Percentiles rank a stretch among this genome's conserved stretches.
phyloP scores from a whole-genome alignment of 1,284 basidiomycete genomes.

The Laetiporus sulphureus region DNA sequence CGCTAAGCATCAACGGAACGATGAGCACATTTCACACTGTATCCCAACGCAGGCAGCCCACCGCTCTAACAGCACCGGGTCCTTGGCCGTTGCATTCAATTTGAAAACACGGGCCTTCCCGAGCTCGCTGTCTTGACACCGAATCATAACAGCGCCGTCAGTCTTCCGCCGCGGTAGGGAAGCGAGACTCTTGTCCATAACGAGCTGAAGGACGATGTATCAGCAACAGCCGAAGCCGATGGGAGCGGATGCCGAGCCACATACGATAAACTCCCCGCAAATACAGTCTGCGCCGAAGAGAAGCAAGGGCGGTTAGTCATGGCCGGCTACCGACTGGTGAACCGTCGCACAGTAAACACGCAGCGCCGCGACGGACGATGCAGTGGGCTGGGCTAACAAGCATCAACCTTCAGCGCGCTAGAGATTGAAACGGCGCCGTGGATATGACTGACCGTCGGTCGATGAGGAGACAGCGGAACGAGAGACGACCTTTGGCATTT shows the following conservation, averaged over 20 bases:
- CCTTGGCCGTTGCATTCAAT: slow-evolving; percentile 57
- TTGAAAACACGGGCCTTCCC: slow-evolving; percentile 70
- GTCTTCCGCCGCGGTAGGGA: slow-evolving; percentile 66
- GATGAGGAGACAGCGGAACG: slow-evolving; percentile 77
- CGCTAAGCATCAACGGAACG: slow-evolving; percentile 26
- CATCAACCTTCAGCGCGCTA: too few relatives aligned
- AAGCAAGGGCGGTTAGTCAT: slow-evolving; percentile 6
- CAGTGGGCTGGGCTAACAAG: slow-evolving; percentile 62
- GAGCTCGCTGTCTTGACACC: slow-evolving; percentile 50
- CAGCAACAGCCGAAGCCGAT: slow-evolving; percentile 10
- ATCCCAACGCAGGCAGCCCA: slow-evolving; percentile 21
- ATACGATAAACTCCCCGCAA: slow-evolving; percentile 78
- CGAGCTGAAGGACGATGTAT: slow-evolving; percentile 46
- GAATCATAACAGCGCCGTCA: slow-evolving; percentile 67
- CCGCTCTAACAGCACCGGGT: slow-evolving; percentile 70
- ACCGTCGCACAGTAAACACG: slow-evolving; percentile 67
- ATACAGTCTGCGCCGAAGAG: slow-evolving; percentile 56
- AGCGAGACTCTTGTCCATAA: slow-evolving; percentile 69
- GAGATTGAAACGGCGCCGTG: slow-evolving; percentile 3
- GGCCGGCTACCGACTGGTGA: slow-evolving; percentile 8
- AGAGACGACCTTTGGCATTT: slow-evolving; percentile 78
- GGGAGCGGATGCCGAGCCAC: slow-evolving; percentile 23
- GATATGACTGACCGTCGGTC: slow-evolving; percentile 53
- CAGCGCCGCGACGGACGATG: slow-evolving; percentile 68
- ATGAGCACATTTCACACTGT: too few relatives aligned